Evolutionary conservation across 73 alveolate species (phyloP), one percentile per base, ranked within the genome.

Genomic region (Stentor coeruleus): DNA sequence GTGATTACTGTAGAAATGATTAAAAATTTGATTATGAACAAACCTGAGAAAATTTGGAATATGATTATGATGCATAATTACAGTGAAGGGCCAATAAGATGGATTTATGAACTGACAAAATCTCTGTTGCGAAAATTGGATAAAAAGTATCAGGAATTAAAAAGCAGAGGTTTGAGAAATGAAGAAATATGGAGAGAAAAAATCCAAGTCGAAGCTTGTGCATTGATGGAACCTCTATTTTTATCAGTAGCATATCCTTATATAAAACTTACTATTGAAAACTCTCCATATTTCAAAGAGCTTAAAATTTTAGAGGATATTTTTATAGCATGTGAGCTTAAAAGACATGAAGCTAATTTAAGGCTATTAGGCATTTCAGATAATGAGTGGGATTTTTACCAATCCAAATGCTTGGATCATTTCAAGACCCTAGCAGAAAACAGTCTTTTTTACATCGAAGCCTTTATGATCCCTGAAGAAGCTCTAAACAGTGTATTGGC

Each of bases 391-490:
- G 42, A 66, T 28, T n/a, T n/a, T n/a, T n/a, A n/a, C n/a, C n/a
- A n/a, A n/a, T n/a, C n/a, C n/a, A n/a, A n/a, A n/a, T n/a, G n/a
- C n/a, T n/a, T n/a, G n/a, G n/a, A n/a, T n/a, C n/a, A 33, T 20
- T 20, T 66, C n/a, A 66, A 33, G 39, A 26, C n/a, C n/a, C 11
- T 31, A 0, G 2, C 37, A 26, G 37, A 66, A 20, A 66, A 66
- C 39, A 15, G 40, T 20, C 11, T 66, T 20, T 37, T 37, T 1
- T 31, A 28, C 15, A 66, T 66, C 11, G 79, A 66, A 33, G 39
- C 42, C 33, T 66, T 66, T 66, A 40, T 28, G n/a, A 31, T 20
- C n/a, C 79, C 79, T 1, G 79, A 66, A 28, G 79, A 66, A 33
- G 33, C 33, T 66, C 33, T 66, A 33, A 66, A 66, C 33, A 20